Evolutionary conservation across 192 early-diverging fungal species (phyloP).

Genomic region (Coemansia sp.): DNA sequence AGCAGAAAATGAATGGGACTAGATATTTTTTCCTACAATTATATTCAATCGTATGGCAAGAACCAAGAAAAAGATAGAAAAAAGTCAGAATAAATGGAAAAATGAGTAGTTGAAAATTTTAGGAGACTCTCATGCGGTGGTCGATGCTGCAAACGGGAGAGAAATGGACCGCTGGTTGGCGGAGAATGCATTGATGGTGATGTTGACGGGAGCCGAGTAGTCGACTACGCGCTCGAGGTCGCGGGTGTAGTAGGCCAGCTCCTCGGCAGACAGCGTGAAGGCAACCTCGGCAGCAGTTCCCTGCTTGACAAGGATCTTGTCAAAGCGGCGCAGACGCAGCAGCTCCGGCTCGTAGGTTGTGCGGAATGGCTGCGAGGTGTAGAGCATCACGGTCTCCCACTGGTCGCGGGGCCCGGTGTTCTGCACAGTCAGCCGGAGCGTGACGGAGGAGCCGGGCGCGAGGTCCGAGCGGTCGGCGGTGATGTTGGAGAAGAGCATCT

Average conservation of each 20-base stretch:
- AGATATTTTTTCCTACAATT: background rate
- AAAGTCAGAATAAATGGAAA: background rate
- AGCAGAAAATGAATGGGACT: background rate
- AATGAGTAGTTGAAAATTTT: background rate
- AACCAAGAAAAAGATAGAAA: background rate
- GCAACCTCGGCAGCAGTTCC: conserved; percentile 16
- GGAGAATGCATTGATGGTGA: conserved; percentile 40
- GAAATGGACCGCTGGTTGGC: conserved; percentile 28
- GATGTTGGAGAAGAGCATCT: conserved; percentile 54
- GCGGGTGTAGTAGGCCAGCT: conserved; percentile 38
- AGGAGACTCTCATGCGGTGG: background rate
- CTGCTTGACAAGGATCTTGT: conserved; percentile 37
- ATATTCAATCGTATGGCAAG: background rate
- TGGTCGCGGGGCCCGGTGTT: conserved; percentile 50
- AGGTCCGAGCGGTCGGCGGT: conserved; percentile 10
- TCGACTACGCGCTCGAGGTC: conserved; percentile 31
- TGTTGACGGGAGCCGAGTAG: conserved; percentile 25
- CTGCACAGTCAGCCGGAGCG: conserved; percentile 40
- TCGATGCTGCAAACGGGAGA: conserved; percentile 8
- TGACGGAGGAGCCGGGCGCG: conserved; percentile 18
- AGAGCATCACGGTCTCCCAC: conserved; percentile 59
- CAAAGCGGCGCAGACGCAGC: conserved; percentile 56
- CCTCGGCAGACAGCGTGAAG: conserved; percentile 42
- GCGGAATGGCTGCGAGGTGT: conserved; percentile 56
- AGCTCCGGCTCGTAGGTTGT: conserved; percentile 59